A percentile compares a stretch with the other conserved stretches of the same genome.
phyloP scores from a whole-genome alignment of 2,329 filamentous ascomycete genomes.

The Xylaria sp. region DNA sequence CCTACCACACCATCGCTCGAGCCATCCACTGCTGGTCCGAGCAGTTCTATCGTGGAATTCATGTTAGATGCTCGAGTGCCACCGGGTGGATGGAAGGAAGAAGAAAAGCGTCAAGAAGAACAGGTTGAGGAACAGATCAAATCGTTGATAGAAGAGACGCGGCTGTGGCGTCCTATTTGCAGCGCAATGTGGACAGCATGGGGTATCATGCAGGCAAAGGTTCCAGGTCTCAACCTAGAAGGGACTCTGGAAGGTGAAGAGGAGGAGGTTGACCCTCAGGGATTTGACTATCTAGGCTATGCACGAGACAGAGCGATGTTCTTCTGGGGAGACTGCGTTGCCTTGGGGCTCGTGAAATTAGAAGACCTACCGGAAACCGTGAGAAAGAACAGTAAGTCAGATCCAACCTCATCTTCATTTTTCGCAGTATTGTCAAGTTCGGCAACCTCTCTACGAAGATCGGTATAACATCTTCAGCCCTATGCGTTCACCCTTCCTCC shows the following conservation, averaged over 20 bases:
- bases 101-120: slow-evolving; percentile 71
- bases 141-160: slow-evolving; percentile 79
- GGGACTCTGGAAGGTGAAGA: slow-evolving; percentile 53
- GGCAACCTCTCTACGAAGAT: not conserved
- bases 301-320: slow-evolving; percentile 90
- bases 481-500: not conserved
- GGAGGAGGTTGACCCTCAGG: slow-evolving; percentile 64
- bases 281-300: slow-evolving; percentile 94
- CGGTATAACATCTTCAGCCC: not conserved
- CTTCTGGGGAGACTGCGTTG: slow-evolving; percentile 91
- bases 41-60: slow-evolving; percentile 72
- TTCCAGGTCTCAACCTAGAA: slow-evolving; percentile 74
- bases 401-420: slow-evolving; percentile 61
- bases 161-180: slow-evolving; percentile 88
- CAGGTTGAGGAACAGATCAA: slow-evolving; percentile 74
- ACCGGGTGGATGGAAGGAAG: slow-evolving; percentile 66
- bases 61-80: slow-evolving; percentile 81
- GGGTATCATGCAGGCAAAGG: slow-evolving; percentile 95
- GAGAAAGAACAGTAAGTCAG: slow-evolving; percentile 72
- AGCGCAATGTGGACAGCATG: slow-evolving; percentile 93
- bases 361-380: slow-evolving; percentile 82
- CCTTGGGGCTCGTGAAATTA: slow-evolving; percentile 76
- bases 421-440: not conserved
- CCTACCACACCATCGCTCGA: slow-evolving; percentile 53
- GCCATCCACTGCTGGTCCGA: slow-evolving; percentile 51